These are phyloP conservation scores for Ilex aquifolium DNA, from an alignment of 257 asterid species.

Conservation along the genomic window DNA sequence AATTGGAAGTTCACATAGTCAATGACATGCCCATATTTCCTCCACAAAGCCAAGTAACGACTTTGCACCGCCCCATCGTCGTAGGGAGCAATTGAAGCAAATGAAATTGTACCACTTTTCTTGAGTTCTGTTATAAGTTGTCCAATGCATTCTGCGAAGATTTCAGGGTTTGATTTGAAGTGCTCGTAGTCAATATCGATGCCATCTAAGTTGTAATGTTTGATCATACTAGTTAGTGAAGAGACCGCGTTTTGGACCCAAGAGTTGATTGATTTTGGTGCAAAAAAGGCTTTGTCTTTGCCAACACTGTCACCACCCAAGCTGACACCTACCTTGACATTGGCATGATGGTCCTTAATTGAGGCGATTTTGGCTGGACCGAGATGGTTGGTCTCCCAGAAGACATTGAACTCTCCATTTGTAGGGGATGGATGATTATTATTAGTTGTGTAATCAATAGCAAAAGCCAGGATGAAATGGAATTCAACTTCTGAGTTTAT, in stretches of 20 bases:
- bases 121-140: conserved; percentile 37
- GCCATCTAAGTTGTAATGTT: conserved; percentile 49
- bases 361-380: conserved; percentile 41
- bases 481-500: conserved; percentile 52
- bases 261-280: conserved; percentile 37
- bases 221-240: conserved; percentile 48
- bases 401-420: conserved; percentile 55
- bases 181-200: conserved; percentile 79
- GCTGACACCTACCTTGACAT: conserved; percentile 57
- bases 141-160: conserved; percentile 54
- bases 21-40: conserved; percentile 30
- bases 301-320: conserved; percentile 71
- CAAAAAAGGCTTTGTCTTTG: conserved; percentile 37
- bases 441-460: conserved; percentile 65
- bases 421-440: conserved; percentile 50
- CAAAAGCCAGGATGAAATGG: conserved; percentile 82
- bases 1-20: conserved; percentile 81
- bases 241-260: conserved; percentile 82
- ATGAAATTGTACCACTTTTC: conserved; percentile 41
- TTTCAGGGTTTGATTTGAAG: conserved; percentile 38
- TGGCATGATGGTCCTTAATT: conserved; percentile 40
- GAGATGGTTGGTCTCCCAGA: conserved; percentile 68
- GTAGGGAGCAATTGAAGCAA: conserved; percentile 74
- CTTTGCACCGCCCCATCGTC: conserved; percentile 63
- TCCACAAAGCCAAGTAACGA: conserved; percentile 68